Percentiles rank a stretch among this genome's conserved stretches.
phyloP scores from a whole-genome alignment of 2,329 filamentous ascomycete genomes.

The Thermothelomyces thermophilus region DNA sequence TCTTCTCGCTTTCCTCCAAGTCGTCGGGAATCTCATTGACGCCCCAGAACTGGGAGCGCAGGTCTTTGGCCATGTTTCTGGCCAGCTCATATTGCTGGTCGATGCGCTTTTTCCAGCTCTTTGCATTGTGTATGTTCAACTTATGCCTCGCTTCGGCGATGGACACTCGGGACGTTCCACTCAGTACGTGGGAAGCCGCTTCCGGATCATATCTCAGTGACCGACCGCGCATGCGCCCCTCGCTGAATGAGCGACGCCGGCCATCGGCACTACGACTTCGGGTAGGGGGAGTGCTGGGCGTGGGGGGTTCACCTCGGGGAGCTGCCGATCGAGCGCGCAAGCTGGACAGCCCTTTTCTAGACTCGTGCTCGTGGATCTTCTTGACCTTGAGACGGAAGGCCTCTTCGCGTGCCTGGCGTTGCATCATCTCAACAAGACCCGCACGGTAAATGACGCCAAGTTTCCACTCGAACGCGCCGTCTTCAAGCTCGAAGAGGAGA shows the following conservation, averaged over 20 bases:
- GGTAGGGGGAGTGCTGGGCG: constrained; percentile 32
- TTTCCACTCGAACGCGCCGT: constrained; percentile 97
- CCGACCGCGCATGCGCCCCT: constrained; percentile 34
- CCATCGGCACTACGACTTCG: constrained; percentile 52
- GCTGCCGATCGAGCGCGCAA: constrained; percentile 50
- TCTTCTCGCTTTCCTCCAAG: constrained; percentile 72
- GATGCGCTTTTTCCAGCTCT: constrained; percentile 89
- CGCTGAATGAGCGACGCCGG: constrained; percentile 31
- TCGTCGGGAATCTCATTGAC: constrained; percentile 75
- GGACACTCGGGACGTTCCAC: constrained; percentile 63
- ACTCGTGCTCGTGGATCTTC: constrained; percentile 68
- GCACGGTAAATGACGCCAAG: constrained; percentile 88
- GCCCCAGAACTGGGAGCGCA: constrained; percentile 76
- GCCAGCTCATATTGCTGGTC: constrained; percentile 66
- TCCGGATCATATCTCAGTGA: constrained; percentile 73
- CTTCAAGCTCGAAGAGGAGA: constrained; percentile 86
- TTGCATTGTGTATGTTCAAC: constrained; percentile 73
- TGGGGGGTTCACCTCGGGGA: constrained; percentile 31
- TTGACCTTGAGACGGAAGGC: constrained; percentile 84
- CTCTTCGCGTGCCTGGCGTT: constrained; percentile 81
- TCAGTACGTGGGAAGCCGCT: constrained; percentile 60
- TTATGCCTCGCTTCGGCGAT: constrained; percentile 69
- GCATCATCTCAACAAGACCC: constrained; percentile 81
- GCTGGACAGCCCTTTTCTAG: constrained; percentile 46
- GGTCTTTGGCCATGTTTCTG: constrained; percentile 67